Evolutionary conservation across 2,329 filamentous ascomycete species (phyloP), one percentile per base, ranked within the genome.

Genomic region (Graphiopsis chlorocephala): DNA sequence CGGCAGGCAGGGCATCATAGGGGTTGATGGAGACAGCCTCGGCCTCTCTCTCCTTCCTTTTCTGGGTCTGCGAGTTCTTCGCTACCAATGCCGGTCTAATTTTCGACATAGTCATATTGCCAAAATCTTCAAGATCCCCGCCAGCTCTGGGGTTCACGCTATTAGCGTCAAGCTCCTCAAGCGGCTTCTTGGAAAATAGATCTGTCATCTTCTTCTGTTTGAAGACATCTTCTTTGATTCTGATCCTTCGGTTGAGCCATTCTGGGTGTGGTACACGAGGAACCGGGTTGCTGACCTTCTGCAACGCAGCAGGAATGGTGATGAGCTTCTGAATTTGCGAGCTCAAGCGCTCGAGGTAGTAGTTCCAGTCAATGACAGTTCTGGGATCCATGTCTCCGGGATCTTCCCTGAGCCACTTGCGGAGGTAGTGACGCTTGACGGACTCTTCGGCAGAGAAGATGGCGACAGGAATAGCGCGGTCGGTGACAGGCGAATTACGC

Each of bases 191-290:
- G 20, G 78, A 83, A 74, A 99, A 97, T 71, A 97, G 82, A 73
- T 98, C 95, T 0, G 94, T 99, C 82, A 99, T 90, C 80, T 99
- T 99, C 81, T 93, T 96, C 80, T 99, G 95, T 82, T 99, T 97
- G 84, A 98, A 90, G 75, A 90, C 93, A 79, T 99, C 95, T 64
- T 99, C 95, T 77, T 97, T 98, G 77, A 90, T 89, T 70, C 95
- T 92, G 78, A 99, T 97, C 61, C 94, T 86, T 65, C 92, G 88
- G 73, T 97, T 93, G 35, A 99, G 85, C 95, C 95, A 99, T 63
- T 99, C 96, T 0, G 95, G 95, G 78, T 99, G 96, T 7, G 91
- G 84, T 14, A 99, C 92, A 69, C 96, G 85, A 15, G 95, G 96
- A 1, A 98, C 94, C 0, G 95, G 95, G 73, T 99, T 99, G 63